A percentile compares a stretch with the other conserved stretches of the same genome.
These are phyloP conservation scores for Colletotrichum simmondsii DNA, from an alignment of 2,329 filamentous ascomycete species.

Conservation along the genomic window DNA sequence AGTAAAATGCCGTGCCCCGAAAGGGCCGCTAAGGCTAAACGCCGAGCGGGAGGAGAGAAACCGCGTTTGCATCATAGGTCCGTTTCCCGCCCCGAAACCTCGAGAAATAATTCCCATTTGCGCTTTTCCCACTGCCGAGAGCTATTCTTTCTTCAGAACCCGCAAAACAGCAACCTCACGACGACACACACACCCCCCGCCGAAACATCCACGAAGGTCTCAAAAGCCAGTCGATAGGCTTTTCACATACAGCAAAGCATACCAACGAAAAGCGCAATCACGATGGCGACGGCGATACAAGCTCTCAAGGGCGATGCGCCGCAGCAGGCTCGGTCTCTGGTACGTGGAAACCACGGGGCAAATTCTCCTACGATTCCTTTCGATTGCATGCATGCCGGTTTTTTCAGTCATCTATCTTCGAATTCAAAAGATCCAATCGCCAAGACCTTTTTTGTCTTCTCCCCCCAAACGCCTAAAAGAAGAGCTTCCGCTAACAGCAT, in stretches of 20 bases:
- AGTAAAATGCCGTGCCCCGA: conserved; percentile 32
- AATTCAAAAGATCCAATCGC: neutral
- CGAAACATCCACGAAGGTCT: neutral
- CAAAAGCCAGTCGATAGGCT: neutral
- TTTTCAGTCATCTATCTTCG: neutral
- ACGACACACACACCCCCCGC: neutral
- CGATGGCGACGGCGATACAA: conserved; percentile 37
- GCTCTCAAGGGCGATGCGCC: conserved; percentile 64
- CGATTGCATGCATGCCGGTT: neutral
- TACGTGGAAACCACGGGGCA: conserved; percentile 46
- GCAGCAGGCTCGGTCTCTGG: conserved; percentile 67
- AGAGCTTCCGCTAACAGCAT: neutral
- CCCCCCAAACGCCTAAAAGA: neutral
- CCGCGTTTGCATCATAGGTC: conserved; percentile 35
- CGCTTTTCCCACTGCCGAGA: neutral
- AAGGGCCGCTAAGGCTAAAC: conserved; percentile 9
- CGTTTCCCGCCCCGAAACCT: neutral
- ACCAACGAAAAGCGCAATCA: neutral
- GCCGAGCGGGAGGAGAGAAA: conserved; percentile 12
- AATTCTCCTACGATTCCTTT: neutral
- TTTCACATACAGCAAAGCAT: too few relatives aligned
- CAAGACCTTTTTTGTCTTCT: neutral
- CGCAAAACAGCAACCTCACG: neutral
- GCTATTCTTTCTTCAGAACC: neutral
- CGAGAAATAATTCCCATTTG: conserved; percentile 29